Conservation (phyloP, 2,329 filamentous ascomycete species). For the Penicillium polonicum region DNA sequence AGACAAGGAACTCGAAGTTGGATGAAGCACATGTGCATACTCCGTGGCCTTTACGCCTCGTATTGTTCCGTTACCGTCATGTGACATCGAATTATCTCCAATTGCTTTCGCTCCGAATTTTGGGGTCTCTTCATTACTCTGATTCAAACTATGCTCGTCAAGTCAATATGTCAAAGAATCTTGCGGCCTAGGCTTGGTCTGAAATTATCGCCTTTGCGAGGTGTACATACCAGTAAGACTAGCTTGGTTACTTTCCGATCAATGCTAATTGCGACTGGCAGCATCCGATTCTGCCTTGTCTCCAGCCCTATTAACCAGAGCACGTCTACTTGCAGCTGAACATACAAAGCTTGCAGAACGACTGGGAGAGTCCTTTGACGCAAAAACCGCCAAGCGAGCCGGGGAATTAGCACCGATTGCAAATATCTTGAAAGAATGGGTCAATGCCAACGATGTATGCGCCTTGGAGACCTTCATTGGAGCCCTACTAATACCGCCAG, state of each 20-base stretch:
- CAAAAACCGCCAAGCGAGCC: constrained; percentile 55
- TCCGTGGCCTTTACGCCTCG: constrained; percentile 39
- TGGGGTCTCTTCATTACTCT: background rate
- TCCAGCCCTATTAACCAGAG: constrained; percentile 55
- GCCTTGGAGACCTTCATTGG: background rate
- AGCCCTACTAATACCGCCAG: constrained; percentile 29
- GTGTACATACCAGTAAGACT: constrained; percentile 32
- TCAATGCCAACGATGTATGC: constrained; percentile 56
- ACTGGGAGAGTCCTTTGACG: constrained; percentile 56
- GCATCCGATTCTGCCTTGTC: constrained; percentile 45
- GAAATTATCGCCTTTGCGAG: constrained; percentile 27
- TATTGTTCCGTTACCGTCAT: constrained; percentile 19
- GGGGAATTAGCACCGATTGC: constrained; percentile 56
- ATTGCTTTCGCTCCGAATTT: background rate
- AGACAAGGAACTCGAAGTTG: constrained; percentile 2
- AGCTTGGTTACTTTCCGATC: background rate
- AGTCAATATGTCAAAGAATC: constrained; percentile 51
- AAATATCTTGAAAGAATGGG: constrained; percentile 56
- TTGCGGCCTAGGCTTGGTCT: constrained; percentile 37
- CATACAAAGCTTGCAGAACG: constrained; percentile 54
- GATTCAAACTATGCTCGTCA: constrained; percentile 37
- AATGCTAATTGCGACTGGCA: constrained; percentile 17
- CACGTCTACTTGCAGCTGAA: constrained; percentile 55
- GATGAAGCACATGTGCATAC: constrained; percentile 3
- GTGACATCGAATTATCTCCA: constrained; percentile 7